Evolutionary conservation across 768 basidiomycete species (phyloP), one percentile per base, ranked within the genome.

Genomic region (Punctularia strigosozonata): DNA sequence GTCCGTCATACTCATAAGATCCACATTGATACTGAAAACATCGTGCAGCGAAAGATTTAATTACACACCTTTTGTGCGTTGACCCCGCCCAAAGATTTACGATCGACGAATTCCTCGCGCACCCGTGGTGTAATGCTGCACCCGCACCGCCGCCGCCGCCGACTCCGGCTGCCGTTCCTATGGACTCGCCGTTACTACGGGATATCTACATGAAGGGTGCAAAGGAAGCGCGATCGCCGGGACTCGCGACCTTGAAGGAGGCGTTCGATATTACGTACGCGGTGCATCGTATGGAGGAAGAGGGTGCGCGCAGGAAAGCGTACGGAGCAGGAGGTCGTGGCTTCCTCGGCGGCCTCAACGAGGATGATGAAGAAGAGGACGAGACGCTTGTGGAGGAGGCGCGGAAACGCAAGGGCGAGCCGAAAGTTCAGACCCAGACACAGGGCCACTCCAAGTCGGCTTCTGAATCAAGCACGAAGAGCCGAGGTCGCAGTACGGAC

Each of bases 181-280:
- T 94, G 36, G 94, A 99, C 60, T 98, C 95, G 0, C 95, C 95
- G 0, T 68, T 99, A 1, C 71, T 99, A 28, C 77, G 78, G 2
- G 79, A 83, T 15, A n/a, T n/a, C n/a, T n/a, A n/a, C n/a, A 78
- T 78, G 2, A 79, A 80, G 32, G 82, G 81, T 42, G 79, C 81
- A 10, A 70, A 76, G 15, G 69, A 68, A 21, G 83, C 80, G 5
- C 80, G 88, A 30, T 97, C 94, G 37, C 95, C 95, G 3, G 92
- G 95, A 18, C 55, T 98, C 20, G 83, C 89, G 1, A 79, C 84
- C 0, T 77, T 99, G 57, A 98, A 95, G 54, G 95, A 98, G 56
- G 92, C 95, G 3, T 98, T 99, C 60, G 95, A 99, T 57, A 82
- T 99, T 53, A 94, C 95, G 2, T 97, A 97, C 58, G 94, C 95